Base-by-base conservation (phyloP, 805 yeast species). In the Maudiozyma barnettii region DNA sequence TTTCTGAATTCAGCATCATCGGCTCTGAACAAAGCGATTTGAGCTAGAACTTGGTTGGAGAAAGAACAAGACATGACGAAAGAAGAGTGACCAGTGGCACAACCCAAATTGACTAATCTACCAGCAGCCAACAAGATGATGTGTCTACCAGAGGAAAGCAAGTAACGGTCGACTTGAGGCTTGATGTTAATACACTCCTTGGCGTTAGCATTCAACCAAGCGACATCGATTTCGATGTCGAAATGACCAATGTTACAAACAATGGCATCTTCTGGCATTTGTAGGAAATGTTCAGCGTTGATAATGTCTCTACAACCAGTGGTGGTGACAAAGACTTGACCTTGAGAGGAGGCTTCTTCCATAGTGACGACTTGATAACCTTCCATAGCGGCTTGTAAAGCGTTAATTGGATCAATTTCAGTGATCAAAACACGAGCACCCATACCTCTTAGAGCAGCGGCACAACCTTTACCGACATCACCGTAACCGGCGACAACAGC, bases 401-500 rank as follows among this genome's bases (percentile, higher is more conserved):
- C 99, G 72, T 91, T 91, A 77, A 91, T 91, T 68, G 99, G 99
- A 74, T 91, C 99, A 65, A 91, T 77, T 79, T 91, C 99, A 60
- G 98, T 84, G 66, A 91, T 89, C 58, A 93, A 79, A 63, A 91
- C 99, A 74, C 96, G 86, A 59, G 99, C 96, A 78, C 99, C 99
- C 97, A 91, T 90, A 69, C 95, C 90, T 76, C 87, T 84, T 66
- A 93, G 81, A 58, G 99, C 96, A 87, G 89, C 84, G 71, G 96
- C 97, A 81, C 99, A 91, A 73, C 99, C 99, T 78, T 91, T 91
- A 78, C 99, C 99, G 68, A 91, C 99, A 70, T 91, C 99, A 81
- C 99, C 99, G 78, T 82, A 91, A 75, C 99, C 99, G 54, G 96
- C 97, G 64, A 91, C 98, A 63, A 91, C 95, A 53, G 98, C 95